These are phyloP conservation scores for Clonostachys sp. DNA, from an alignment of 2,329 filamentous ascomycete species.

Conservation along the genomic window DNA sequence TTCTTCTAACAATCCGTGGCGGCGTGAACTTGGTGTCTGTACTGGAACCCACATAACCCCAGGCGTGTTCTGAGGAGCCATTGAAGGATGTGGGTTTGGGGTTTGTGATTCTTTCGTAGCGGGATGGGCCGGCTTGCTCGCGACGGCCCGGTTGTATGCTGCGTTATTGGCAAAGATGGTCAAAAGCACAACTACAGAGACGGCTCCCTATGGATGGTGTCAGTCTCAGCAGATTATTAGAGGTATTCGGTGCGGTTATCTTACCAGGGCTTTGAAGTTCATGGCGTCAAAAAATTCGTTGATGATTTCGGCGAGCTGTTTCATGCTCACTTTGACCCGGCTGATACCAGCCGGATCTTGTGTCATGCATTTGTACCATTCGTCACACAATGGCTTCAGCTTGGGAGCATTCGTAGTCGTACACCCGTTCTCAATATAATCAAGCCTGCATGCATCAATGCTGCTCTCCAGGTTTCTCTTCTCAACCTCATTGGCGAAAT, in stretches of 20 bases:
- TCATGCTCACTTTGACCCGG: conserved; percentile 74
- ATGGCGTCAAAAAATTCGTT: conserved; percentile 92
- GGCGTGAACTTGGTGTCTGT: conserved; percentile 39
- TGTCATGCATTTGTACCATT: conserved; percentile 86
- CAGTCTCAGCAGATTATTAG: conserved; percentile 3
- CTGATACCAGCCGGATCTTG: conserved; percentile 75
- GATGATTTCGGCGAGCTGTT: conserved; percentile 87
- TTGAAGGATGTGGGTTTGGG: conserved; percentile 6
- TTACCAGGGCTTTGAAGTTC: conserved; percentile 69
- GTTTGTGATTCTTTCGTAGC: not conserved
- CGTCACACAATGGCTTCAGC: conserved; percentile 66
- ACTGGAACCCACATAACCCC: conserved; percentile 43
- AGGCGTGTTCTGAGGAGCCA: conserved; percentile 10
- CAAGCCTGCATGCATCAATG: conserved; percentile 67
- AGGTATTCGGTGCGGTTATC: conserved; percentile 12
- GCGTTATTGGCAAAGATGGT: conserved; percentile 47
- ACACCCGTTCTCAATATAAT: conserved; percentile 77
- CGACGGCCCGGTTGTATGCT: conserved; percentile 23
- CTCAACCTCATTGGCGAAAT: conserved; percentile 64
- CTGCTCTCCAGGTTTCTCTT: conserved; percentile 66
- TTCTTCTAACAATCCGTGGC: conserved; percentile 36
- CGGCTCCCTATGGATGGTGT: conserved; percentile 36
- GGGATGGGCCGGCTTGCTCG: not conserved
- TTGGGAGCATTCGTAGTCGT: conserved; percentile 63
- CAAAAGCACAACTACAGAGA: conserved; percentile 42